A percentile compares a stretch with the other conserved stretches of the same genome.
phyloP scores from a whole-genome alignment of 306 rosid genomes.

The Cicer arietinum region DNA sequence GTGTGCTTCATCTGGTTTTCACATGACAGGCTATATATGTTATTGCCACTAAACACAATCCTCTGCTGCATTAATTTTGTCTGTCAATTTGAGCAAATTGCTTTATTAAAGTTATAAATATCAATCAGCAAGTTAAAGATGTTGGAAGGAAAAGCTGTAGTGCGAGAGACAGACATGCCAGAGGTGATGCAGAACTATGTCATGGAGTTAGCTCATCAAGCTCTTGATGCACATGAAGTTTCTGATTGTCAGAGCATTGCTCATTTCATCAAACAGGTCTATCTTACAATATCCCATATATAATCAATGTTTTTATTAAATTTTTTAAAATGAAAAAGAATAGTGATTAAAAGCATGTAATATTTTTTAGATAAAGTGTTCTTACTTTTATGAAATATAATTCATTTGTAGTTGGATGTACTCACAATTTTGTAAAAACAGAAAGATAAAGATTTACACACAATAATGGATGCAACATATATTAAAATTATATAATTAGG shows the following conservation, averaged over 20 bases:
- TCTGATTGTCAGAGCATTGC: slow-evolving; percentile 69
- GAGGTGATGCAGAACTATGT: slow-evolving; percentile 58
- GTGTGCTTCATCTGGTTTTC: no score
- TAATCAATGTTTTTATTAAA: no score
- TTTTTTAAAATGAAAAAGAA: no score
- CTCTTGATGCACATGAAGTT: slow-evolving; percentile 67
- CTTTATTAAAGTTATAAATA: no score
- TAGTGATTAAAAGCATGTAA: background rate
- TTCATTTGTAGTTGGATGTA: background rate
- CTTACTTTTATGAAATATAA: background rate
- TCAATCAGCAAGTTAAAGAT: slow-evolving; percentile 30
- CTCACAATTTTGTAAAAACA: no score
- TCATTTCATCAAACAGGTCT: slow-evolving; percentile 68
- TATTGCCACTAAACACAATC: no score
- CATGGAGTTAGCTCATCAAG: slow-evolving; percentile 71
- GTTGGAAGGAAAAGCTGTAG: slow-evolving; percentile 78
- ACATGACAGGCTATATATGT: no score
- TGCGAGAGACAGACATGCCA: slow-evolving; percentile 70
- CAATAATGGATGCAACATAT: background rate
- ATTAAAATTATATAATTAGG: no score
- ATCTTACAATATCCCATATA: slow-evolving; percentile 12
- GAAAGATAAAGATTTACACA: background rate
- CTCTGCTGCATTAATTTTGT: no score
- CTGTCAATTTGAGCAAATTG: no score
- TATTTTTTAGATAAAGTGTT: background rate